A percentile compares a stretch with the other conserved stretches of the same genome.
Evolutionary conservation across 2,329 filamentous ascomycete species (phyloP).

Genomic region (Paramyrothecium sp.): DNA sequence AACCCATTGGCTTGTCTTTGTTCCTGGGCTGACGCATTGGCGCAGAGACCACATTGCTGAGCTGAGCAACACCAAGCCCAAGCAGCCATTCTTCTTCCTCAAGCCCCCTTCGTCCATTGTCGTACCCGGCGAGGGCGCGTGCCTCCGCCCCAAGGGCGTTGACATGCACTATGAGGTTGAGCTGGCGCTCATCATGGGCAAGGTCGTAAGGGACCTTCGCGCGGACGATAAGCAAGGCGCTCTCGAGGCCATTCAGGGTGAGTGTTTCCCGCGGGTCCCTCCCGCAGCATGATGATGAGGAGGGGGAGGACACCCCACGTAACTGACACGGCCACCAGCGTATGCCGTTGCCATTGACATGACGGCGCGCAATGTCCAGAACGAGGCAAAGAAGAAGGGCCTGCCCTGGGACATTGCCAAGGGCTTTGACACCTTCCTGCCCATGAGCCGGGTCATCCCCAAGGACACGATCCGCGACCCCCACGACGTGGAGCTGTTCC

Average conservation of each 20-base stretch:
- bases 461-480: conserved; percentile 82
- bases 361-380: conserved; percentile 93
- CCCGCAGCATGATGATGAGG: too few relatives aligned
- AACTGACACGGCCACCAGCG: conserved; percentile 50
- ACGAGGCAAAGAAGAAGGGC: conserved; percentile 93
- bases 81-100: conserved; percentile 98
- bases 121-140: conserved; percentile 72
- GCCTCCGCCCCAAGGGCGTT: conserved; percentile 79
- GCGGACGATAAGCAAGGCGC: conserved; percentile 73
- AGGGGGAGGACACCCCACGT: too few relatives aligned
- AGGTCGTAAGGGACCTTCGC: conserved; percentile 72
- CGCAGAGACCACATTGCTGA: conserved; percentile 87
- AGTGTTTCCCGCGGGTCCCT: too few relatives aligned
- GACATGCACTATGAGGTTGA: conserved; percentile 95
- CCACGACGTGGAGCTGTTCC: conserved; percentile 81
- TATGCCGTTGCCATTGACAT: conserved; percentile 95
- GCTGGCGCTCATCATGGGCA: conserved; percentile 85
- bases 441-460: conserved; percentile 76
- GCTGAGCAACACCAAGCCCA: conserved; percentile 81
- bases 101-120: conserved; percentile 90
- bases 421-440: conserved; percentile 96
- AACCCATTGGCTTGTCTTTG: not conserved
- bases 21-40: not conserved
- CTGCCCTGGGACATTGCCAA: conserved; percentile 96
- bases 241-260: conserved; percentile 78